Conservation (phyloP, 2,329 filamentous ascomycete genomes). For the Clonostachys rosea region DNA sequence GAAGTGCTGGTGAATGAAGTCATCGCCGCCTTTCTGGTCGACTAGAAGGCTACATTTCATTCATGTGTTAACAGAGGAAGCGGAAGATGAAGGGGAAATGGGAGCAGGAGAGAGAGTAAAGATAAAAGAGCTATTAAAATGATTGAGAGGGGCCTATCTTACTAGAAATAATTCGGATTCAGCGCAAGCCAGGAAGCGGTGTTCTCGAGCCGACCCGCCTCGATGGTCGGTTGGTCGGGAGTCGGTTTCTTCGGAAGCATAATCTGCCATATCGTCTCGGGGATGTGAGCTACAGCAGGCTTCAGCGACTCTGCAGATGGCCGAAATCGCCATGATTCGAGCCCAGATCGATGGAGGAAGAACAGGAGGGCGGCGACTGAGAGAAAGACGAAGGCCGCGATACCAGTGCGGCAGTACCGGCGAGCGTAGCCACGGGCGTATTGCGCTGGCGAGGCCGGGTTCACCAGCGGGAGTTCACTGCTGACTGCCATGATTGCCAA, state of each 20-base stretch:
- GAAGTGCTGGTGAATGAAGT: constrained; percentile 13
- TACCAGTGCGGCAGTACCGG: too few species aligned
- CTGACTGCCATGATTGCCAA: too few species aligned
- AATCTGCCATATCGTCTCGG: constrained; percentile 8
- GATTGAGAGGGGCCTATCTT: neutral
- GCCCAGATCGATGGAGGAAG: too few species aligned
- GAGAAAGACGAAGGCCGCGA: too few species aligned
- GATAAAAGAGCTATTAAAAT: too few species aligned
- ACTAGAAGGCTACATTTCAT: constrained; percentile 8
- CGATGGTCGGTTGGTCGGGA: neutral
- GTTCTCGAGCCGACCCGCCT: constrained; percentile 1
- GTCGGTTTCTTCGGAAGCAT: constrained; percentile 2
- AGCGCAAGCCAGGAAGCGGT: constrained; percentile 7
- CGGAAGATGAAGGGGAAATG: neutral
- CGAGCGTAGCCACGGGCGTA: too few species aligned
- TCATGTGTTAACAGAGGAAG: neutral
- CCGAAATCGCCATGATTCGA: too few species aligned
- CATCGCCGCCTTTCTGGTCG: constrained; percentile 11
- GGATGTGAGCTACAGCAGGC: neutral
- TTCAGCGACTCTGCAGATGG: too few species aligned
- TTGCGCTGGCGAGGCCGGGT: too few species aligned
- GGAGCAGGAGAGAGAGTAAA: neutral
- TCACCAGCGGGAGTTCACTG: too few species aligned
- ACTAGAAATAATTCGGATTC: constrained; percentile 8
- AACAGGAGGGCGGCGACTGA: too few species aligned